Percentiles rank a stretch among this genome's conserved stretches.
Conservation (phyloP, 2,329 filamentous ascomycete species). For the Sarocladiaceae sp. region DNA sequence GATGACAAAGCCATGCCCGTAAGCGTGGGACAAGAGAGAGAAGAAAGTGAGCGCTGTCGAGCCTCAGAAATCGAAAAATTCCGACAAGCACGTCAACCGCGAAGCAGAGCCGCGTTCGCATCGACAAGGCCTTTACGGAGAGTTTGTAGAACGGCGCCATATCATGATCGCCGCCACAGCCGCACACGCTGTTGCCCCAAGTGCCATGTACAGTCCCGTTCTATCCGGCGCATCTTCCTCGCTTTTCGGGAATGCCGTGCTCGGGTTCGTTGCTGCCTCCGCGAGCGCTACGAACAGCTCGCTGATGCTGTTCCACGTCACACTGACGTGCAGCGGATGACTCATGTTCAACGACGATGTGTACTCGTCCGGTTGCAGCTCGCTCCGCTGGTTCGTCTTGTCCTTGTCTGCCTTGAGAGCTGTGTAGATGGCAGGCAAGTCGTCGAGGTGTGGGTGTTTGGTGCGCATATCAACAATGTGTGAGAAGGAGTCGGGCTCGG, state of each 20-base stretch:
- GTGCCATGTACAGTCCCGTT: constrained; percentile 77
- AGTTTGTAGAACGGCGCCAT: constrained; percentile 51
- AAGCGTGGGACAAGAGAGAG: too few species aligned
- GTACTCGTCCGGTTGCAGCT: constrained; percentile 88
- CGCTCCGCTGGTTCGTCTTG: constrained; percentile 90
- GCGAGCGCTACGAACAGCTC: constrained; percentile 90
- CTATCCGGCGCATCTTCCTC: constrained; percentile 82
- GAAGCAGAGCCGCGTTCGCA: too few species aligned
- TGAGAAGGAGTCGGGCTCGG: constrained; percentile 89
- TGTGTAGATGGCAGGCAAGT: constrained; percentile 86
- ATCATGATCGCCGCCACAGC: constrained; percentile 59
- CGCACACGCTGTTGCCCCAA: constrained; percentile 65
- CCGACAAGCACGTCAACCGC: background rate
- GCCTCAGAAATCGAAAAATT: background rate
- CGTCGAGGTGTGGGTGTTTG: constrained; percentile 75
- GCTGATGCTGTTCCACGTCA: constrained; percentile 87
- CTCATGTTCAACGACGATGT: constrained; percentile 80
- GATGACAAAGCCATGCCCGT: background rate
- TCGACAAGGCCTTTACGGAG: too few species aligned
- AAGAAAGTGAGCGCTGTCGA: too few species aligned
- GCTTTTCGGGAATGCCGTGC: constrained; percentile 78
- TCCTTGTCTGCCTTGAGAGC: constrained; percentile 93
- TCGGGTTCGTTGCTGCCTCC: constrained; percentile 86
- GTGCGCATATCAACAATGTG: constrained; percentile 79
- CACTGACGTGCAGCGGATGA: constrained; percentile 87